Percentiles rank a stretch among this genome's conserved stretches.
phyloP scores from a whole-genome alignment of 225 moss, liverwort and hornwort genomes.

The Physcomitrium patens region DNA sequence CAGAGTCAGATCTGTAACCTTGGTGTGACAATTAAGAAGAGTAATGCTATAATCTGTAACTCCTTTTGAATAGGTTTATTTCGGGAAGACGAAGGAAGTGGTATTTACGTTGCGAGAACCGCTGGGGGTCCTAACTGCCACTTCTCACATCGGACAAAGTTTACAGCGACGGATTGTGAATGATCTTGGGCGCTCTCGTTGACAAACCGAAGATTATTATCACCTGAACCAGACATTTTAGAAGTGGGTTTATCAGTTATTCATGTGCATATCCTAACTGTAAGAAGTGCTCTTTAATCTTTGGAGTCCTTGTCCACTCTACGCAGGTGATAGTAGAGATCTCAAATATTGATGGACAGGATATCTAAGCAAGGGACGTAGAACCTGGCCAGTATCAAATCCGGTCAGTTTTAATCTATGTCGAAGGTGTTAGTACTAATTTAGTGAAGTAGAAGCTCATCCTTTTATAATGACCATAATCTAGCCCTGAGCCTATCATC shows the following conservation, averaged over 20 bases:
- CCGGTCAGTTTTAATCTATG: not conserved
- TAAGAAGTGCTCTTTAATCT: not conserved
- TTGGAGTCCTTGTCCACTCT: not conserved
- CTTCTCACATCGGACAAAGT: constrained; percentile 54
- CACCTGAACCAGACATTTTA: not conserved
- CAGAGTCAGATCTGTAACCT: not conserved
- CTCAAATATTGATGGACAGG: not conserved
- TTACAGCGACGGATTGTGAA: constrained; percentile 59
- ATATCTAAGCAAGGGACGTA: not conserved
- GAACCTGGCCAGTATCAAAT: not conserved
- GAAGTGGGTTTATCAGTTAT: not conserved
- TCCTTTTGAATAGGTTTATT: constrained; percentile 65
- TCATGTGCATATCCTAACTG: not conserved
- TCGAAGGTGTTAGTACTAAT: not conserved
- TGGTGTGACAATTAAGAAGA: not conserved
- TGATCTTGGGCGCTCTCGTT: constrained; percentile 44
- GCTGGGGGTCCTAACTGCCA: constrained; percentile 51
- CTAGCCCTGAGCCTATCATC: no score
- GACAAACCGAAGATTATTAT: not conserved
- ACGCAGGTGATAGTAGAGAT: not conserved
- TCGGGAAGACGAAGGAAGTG: constrained; percentile 85
- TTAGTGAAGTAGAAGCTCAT: not conserved
- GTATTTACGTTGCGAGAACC: constrained; percentile 65
- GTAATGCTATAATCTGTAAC: not conserved
- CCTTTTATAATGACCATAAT: not conserved